phyloP scores from a whole-genome alignment of 1,284 basidiomycete species.

The Pseudozyma pruni region DNA sequence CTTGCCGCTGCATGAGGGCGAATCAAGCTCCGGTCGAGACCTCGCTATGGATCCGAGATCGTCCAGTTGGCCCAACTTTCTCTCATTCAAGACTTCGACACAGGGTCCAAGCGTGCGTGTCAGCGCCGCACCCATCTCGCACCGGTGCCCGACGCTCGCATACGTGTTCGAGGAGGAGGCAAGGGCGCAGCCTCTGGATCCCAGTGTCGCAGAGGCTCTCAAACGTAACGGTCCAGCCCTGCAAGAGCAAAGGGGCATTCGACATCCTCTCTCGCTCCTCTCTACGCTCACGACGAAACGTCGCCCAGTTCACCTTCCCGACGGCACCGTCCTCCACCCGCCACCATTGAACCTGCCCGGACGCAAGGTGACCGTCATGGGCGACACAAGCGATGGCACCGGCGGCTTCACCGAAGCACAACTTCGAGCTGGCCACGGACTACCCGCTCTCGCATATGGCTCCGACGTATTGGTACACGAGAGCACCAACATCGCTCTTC shows the following conservation, averaged over 20 bases:
- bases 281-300: slow-evolving; percentile 46
- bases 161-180: slow-evolving; percentile 60
- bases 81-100: slow-evolving; percentile 27
- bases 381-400: slow-evolving; percentile 64
- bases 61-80: slow-evolving; percentile 56
- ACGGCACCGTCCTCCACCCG: slow-evolving; percentile 56
- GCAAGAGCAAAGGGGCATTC: slow-evolving; percentile 50
- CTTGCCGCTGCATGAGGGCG: slow-evolving; percentile 58
- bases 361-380: slow-evolving; percentile 62
- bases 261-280: slow-evolving; percentile 59
- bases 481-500: slow-evolving; percentile 63
- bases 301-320: slow-evolving; percentile 52
- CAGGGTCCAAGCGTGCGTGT: slow-evolving; percentile 44
- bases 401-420: slow-evolving; percentile 36
- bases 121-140: slow-evolving; percentile 63
- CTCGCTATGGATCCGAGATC: slow-evolving; percentile 51
- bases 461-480: slow-evolving; percentile 65
- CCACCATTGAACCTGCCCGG: slow-evolving; percentile 57
- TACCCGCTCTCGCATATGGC: slow-evolving; percentile 31
- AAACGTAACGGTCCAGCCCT: slow-evolving; percentile 55
- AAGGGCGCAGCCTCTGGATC: slow-evolving; percentile 41
- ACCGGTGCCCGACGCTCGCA: slow-evolving; percentile 63
- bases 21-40: slow-evolving; percentile 51
- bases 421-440: slow-evolving; percentile 17
- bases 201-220: slow-evolving; percentile 43